These are phyloP conservation scores for Polyporus tsugae DNA, from an alignment of 1,284 basidiomycete species.

Conservation along the genomic window DNA sequence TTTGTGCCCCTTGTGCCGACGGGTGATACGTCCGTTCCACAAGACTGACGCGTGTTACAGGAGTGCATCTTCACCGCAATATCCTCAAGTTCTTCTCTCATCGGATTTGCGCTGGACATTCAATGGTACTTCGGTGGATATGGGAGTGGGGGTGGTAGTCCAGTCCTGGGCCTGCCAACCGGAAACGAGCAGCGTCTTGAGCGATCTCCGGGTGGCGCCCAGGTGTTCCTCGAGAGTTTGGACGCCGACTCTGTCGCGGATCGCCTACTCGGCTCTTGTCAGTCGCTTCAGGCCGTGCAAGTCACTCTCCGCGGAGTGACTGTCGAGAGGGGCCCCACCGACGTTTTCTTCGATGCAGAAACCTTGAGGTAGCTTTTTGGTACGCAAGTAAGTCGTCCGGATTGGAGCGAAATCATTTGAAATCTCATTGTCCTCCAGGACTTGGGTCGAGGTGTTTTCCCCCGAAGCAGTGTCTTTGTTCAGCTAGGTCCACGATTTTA, in stretches of 20 bases:
- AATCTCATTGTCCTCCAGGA: not conserved
- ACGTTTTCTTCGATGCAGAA: not conserved
- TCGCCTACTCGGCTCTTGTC: not conserved
- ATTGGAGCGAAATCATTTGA: not conserved
- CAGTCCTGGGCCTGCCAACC: not conserved
- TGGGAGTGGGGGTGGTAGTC: not conserved
- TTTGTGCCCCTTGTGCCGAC: not conserved
- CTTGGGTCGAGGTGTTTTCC: no score
- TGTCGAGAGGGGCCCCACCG: not conserved
- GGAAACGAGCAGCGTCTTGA: not conserved
- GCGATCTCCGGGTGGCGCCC: not conserved
- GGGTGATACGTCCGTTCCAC: not conserved
- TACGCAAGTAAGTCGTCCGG: not conserved
- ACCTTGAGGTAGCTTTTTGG: not conserved
- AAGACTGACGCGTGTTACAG: not conserved
- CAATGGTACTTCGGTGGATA: no score
- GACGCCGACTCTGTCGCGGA: not conserved
- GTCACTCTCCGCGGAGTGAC: not conserved
- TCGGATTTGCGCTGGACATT: not conserved
- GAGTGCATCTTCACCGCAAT: not conserved
- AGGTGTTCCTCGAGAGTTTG: not conserved
- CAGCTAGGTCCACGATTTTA: no score
- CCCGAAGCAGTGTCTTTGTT: no score
- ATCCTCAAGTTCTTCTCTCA: not conserved
- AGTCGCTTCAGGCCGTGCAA: slow-evolving; percentile 8